Conservation (phyloP, 1,284 basidiomycete species). For the Tylopilus sp. region DNA sequence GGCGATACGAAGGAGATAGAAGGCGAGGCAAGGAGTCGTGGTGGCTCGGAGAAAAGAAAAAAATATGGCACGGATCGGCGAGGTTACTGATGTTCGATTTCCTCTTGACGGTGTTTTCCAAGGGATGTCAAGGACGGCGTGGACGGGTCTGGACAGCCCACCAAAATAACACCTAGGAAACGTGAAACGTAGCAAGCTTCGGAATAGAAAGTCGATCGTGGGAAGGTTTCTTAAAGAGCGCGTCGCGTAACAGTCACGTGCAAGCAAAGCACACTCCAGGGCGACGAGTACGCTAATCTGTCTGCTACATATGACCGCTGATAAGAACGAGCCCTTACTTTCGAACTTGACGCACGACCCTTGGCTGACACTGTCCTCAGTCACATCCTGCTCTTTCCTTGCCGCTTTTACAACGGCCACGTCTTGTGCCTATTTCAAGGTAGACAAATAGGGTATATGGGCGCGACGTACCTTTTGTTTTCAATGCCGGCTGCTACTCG, state of each 20-base stretch:
- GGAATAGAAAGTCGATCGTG: slow-evolving; percentile 25
- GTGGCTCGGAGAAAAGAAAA: slow-evolving; percentile 23
- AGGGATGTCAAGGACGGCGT: slow-evolving; percentile 8
- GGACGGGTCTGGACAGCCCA: slow-evolving; percentile 14
- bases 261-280: slow-evolving; percentile 22
- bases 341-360: neutral
- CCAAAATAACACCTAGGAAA: slow-evolving; percentile 24
- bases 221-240: slow-evolving; percentile 34
- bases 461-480: neutral
- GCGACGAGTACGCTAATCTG: neutral
- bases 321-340: neutral
- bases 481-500: neutral
- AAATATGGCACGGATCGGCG: slow-evolving; percentile 16
- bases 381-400: slow-evolving; percentile 10
- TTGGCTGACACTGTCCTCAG: neutral
- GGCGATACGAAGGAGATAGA: slow-evolving; percentile 30
- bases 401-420: slow-evolving; percentile 2
- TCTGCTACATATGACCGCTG: neutral
- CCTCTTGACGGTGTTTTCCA: slow-evolving; percentile 10
- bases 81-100: slow-evolving; percentile 2
- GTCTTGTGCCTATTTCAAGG: neutral
- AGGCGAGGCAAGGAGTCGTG: slow-evolving; percentile 15
- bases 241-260: slow-evolving; percentile 36
- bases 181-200: slow-evolving; percentile 30
- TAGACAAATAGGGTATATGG: slow-evolving; percentile 6